These are phyloP conservation scores for Jacaranda copaia DNA, from an alignment of 257 asterid species.

Conservation along the genomic window DNA sequence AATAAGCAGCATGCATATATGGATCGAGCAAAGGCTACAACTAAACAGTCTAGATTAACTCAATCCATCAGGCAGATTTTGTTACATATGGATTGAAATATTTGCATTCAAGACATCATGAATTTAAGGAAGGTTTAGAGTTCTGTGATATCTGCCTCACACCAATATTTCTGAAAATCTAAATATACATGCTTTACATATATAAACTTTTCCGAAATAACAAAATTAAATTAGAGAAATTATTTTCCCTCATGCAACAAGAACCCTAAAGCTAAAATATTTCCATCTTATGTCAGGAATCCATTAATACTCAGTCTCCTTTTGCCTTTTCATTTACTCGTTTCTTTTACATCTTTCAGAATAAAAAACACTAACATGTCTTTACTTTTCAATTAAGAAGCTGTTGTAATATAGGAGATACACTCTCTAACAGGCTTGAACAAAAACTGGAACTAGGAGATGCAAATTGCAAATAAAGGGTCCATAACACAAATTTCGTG, in stretches of 20 bases:
- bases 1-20: slow-evolving; percentile 18
- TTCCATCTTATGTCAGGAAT: neutral
- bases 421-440: neutral
- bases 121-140: neutral
- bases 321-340: neutral
- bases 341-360: too few relatives aligned
- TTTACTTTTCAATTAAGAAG: neutral
- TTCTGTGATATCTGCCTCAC: slow-evolving; percentile 16
- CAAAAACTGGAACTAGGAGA: too few relatives aligned
- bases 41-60: slow-evolving; percentile 19
- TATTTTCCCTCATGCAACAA: neutral
- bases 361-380: neutral
- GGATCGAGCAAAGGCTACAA: slow-evolving; percentile 15
- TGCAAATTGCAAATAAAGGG: too few relatives aligned
- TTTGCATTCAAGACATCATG: slow-evolving; percentile 7
- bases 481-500: too few relatives aligned
- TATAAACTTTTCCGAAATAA: slow-evolving; percentile 10
- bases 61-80: neutral
- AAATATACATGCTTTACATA: slow-evolving; percentile 8
- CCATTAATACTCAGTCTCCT: slow-evolving; percentile 13
- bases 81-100: slow-evolving; percentile 16
- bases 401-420: slow-evolving; percentile 2
- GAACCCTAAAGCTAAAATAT: neutral
- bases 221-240: neutral
- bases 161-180: neutral